Evolutionary conservation across 2,329 filamentous ascomycete genomes (phyloP), one percentile per base, ranked within the genome.

Genomic region (Lecanicillium sp.): DNA sequence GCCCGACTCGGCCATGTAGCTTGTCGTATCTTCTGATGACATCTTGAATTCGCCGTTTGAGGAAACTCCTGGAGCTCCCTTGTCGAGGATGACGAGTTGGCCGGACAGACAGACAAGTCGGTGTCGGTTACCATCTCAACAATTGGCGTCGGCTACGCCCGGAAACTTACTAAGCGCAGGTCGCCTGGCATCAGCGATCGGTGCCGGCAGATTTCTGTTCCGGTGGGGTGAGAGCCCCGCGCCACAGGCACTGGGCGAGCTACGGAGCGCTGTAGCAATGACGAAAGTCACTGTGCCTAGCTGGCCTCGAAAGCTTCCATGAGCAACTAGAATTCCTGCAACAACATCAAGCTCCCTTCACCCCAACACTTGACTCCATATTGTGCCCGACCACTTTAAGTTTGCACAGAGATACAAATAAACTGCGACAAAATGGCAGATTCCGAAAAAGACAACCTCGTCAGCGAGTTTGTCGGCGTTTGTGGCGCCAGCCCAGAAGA

Each of bases 1-100:
- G 62, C 79, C 77, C 41, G 82, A 87, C 58, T 82, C 78, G 58
- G 80, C 71, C 22, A 25, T 25, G 22, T 25, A 25, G 22, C 22
- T 25, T 6, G 22, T 25, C 6, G 22, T 25, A 11, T 25, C 22
- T 25, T 25, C 22, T 25, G 22, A 25, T 25, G 22, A 6, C 22
- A 25, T 25, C n/a, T n/a, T n/a, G n/a, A n/a, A 25, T 11, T 25
- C 11, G 22, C 22, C 11, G 22, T 25, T 25, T 11, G 6, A 11
- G 22, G 22, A 11, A 25, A 25, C 22, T 25, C n/a, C 11, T 25
- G 22, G 22, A 6, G 22, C 11, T 25, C 22, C 22, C 11, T 25
- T 25, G 22, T 25, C 22, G 22, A 25, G 6, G 11, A 7, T 6
- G 22, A 6, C 7, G 22, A 6, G 22, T 25, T 25, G 22, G 22